phyloP scores from a whole-genome alignment of 2,329 filamentous ascomycete genomes.

The Aspergillus ochraceus region DNA sequence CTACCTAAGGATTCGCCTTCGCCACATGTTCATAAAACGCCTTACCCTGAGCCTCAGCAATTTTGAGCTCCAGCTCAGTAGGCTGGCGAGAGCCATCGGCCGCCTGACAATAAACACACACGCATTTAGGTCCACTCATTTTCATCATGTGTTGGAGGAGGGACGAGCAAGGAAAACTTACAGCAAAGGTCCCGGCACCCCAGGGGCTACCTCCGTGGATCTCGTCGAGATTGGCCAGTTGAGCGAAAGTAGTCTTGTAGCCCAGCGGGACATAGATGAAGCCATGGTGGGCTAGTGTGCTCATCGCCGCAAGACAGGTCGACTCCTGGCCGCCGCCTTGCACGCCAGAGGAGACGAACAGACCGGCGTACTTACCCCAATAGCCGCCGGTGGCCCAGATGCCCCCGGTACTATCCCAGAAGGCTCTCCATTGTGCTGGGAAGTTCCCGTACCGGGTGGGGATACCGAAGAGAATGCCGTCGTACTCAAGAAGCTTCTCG shows the following conservation, averaged over 20 bases:
- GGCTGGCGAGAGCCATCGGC: neutral
- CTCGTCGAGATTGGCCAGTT: constrained; percentile 71
- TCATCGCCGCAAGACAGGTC: constrained; percentile 77
- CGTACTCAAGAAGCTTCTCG: constrained; percentile 69
- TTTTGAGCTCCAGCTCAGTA: neutral
- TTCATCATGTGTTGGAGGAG: too few species aligned
- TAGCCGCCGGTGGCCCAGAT: constrained; percentile 78
- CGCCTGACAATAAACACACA: too few species aligned
- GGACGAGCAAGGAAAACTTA: constrained; percentile 34
- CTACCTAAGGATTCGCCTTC: neutral
- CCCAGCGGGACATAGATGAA: constrained; percentile 96
- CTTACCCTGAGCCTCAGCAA: neutral
- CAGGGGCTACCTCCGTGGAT: constrained; percentile 84
- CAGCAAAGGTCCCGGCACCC: constrained; percentile 90
- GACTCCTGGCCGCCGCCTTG: constrained; percentile 90
- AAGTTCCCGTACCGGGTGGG: constrained; percentile 97
- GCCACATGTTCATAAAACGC: neutral
- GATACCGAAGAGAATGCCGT: constrained; percentile 89
- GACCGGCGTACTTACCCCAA: constrained; percentile 84
- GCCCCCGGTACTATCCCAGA: constrained; percentile 83
- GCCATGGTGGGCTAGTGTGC: constrained; percentile 87
- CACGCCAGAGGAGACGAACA: constrained; percentile 84
- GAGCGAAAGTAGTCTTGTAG: constrained; percentile 75
- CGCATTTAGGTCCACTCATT: too few species aligned
- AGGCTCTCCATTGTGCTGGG: constrained; percentile 86